phyloP scores from a whole-genome alignment of 2,329 filamentous ascomycete species.

The Verticillium dahliae region DNA sequence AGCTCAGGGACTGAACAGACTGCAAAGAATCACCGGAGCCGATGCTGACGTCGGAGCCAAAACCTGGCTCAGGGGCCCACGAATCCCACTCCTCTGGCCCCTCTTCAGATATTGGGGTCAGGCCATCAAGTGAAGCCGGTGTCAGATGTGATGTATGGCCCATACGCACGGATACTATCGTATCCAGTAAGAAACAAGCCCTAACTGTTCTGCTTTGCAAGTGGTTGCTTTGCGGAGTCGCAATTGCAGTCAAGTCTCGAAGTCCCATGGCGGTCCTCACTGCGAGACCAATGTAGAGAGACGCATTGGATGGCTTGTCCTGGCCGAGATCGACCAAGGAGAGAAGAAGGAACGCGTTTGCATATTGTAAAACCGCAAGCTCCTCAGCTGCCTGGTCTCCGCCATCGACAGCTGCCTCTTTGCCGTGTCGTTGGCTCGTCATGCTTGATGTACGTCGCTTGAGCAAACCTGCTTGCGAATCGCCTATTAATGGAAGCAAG shows the following conservation, averaged over 20 bases:
- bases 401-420: background rate
- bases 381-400: background rate
- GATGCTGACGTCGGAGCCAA: slow-evolving; percentile 16
- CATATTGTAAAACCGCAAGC: slow-evolving; percentile 26
- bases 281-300: slow-evolving; percentile 59
- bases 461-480: background rate
- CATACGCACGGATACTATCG: slow-evolving; percentile 45
- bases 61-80: slow-evolving; percentile 49
- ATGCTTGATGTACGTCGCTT: background rate
- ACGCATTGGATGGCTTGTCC: slow-evolving; percentile 50
- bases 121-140: slow-evolving; percentile 35
- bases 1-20: slow-evolving; percentile 28
- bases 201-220: slow-evolving; percentile 21
- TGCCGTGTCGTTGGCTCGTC: background rate
- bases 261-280: slow-evolving; percentile 26
- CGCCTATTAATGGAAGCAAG: slow-evolving; percentile 42
- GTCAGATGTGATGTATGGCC: slow-evolving; percentile 42
- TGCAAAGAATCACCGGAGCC: slow-evolving; percentile 8
- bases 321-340: slow-evolving; percentile 57
- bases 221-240: background rate
- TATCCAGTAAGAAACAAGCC: slow-evolving; percentile 58
- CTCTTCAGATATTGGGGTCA: slow-evolving; percentile 52
- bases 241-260: background rate
- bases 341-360: slow-evolving; percentile 52
- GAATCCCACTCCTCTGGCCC: slow-evolving; percentile 70